Evolutionary conservation across 495 filamentous ascomycete genomes (phyloP).

Genomic region (Tirmania nivea): DNA sequence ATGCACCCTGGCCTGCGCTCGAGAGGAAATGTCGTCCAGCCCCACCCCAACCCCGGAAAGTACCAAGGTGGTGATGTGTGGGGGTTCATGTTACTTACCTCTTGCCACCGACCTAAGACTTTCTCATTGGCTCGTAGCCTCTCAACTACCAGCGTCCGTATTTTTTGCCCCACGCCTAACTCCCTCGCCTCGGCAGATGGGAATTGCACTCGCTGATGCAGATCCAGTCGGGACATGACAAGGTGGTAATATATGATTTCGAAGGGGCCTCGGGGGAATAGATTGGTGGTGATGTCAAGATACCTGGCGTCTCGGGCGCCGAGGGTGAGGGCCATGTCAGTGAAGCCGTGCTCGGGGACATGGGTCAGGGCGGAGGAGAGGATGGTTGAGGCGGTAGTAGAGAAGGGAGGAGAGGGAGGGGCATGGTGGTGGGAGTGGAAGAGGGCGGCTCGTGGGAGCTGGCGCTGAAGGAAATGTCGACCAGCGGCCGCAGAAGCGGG

Average conservation of each 20-base stretch:
- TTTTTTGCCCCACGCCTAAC: slow-evolving; percentile 24
- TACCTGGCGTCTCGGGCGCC: slow-evolving; percentile 69
- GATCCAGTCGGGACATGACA: slow-evolving; percentile 32
- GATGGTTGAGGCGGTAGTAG: slow-evolving; percentile 47
- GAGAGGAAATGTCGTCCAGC: no score
- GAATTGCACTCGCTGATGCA: slow-evolving; percentile 19
- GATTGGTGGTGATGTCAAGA: slow-evolving; percentile 60
- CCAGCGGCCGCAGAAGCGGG: slow-evolving; percentile 1
- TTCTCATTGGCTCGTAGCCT: slow-evolving; percentile 48
- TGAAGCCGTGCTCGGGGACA: slow-evolving; percentile 69
- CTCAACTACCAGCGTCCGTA: slow-evolving; percentile 44
- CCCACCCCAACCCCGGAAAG: not conserved
- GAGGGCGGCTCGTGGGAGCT: no score
- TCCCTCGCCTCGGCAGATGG: slow-evolving; percentile 4
- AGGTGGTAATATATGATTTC: slow-evolving; percentile 68
- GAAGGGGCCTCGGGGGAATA: slow-evolving; percentile 61
- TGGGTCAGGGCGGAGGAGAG: slow-evolving; percentile 59
- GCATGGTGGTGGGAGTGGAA: slow-evolving; percentile 60
- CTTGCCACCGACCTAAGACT: slow-evolving; percentile 58
- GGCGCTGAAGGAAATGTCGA: slow-evolving; percentile 13
- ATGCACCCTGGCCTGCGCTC: not conserved
- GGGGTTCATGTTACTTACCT: slow-evolving; percentile 34
- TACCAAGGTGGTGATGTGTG: not conserved
- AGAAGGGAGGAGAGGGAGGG: slow-evolving; percentile 38
- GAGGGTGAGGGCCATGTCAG: slow-evolving; percentile 40